Conservation (phyloP, 2,329 filamentous ascomycete genomes). For the Fusarium chlamydosporum region DNA sequence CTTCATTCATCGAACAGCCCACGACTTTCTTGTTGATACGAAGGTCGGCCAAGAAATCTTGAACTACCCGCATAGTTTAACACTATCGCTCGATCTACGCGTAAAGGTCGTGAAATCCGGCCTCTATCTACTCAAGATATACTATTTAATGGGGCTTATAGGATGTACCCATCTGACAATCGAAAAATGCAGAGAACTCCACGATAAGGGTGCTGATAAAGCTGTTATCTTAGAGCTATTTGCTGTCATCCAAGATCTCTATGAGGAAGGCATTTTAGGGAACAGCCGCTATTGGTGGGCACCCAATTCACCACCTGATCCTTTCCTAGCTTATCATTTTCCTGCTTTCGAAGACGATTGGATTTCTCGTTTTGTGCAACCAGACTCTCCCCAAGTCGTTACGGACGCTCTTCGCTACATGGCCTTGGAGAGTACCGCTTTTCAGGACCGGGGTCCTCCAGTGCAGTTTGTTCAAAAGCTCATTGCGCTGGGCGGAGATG, state of each 20-base stretch:
- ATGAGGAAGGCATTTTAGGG: neutral
- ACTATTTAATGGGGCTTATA: fast-evolving
- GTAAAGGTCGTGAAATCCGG: fast-evolving
- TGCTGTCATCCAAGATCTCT: fast-evolving
- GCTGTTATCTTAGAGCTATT: fast-evolving
- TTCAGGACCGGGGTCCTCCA: too few relatives aligned
- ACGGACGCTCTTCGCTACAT: fast-evolving
- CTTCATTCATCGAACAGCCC: constrained; percentile 14
- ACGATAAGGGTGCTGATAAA: fast-evolving
- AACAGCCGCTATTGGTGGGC: too few relatives aligned
- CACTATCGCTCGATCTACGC: fast-evolving
- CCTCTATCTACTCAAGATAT: fast-evolving
- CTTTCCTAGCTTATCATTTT: too few relatives aligned
- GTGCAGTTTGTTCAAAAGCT: fast-evolving
- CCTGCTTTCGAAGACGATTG: fast-evolving
- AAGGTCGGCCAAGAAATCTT: neutral
- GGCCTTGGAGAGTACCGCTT: too few relatives aligned
- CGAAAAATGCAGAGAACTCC: fast-evolving
- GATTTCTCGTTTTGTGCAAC: neutral
- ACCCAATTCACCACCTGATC: too few relatives aligned
- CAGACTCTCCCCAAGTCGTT: fast-evolving
- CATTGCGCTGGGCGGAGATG: fast-evolving
- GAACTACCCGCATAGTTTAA: fast-evolving
- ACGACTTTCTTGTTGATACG: neutral
- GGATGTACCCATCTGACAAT: too few relatives aligned